Evolutionary conservation across 352 stramenopile species (phyloP), one percentile per base, ranked within the genome.

Genomic region (Globisporangium lucens): DNA sequence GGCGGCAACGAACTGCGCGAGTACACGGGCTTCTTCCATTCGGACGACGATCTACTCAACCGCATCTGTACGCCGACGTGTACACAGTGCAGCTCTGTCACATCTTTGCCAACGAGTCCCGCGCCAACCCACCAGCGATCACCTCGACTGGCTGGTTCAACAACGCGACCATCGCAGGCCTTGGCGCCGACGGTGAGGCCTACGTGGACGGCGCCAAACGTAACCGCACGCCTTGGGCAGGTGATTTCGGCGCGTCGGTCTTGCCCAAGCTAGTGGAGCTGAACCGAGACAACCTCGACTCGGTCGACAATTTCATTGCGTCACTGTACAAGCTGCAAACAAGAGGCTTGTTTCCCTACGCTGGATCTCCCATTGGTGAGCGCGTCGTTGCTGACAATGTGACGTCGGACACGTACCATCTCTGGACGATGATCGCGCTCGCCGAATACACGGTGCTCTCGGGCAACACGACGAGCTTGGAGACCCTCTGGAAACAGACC

Each of bases 71-170:
- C 63, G 72, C 75, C 0, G 73, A 73, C 22, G 75, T 68, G 30
- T 82, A 82, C 63, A 82, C 73, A 9, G 67, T 77, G 4, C 75
- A 82, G 63, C 60, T 82, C 1, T 79, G 72, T 66, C 68, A 68
- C 30, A 72, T 82, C 58, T 59, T 65, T 17, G 69, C 73, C 3
- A 82, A 76, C 36, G 75, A 79, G n/a, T 75, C 75, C 2, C 52
- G 52, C 52, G 27, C 27, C 13, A 58, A 58, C 6, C 52, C 52
- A 7, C 52, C 52, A 6, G 6, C 27, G 27, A 58, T 58, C 52
- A 58, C 52, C 27, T 38, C 52, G 27, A 13, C 15, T 5, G 52
- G 52, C 27, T 24, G 52, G 27, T 41, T 27, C 52, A 58, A 41
- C 27, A 58, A 58, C 52, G 52, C 52, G 27, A 58, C 27, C 0